A percentile compares a stretch with the other conserved stretches of the same genome.
phyloP scores from a whole-genome alignment of 495 filamentous ascomycete genomes.

The Talaromyces stipitatus region DNA sequence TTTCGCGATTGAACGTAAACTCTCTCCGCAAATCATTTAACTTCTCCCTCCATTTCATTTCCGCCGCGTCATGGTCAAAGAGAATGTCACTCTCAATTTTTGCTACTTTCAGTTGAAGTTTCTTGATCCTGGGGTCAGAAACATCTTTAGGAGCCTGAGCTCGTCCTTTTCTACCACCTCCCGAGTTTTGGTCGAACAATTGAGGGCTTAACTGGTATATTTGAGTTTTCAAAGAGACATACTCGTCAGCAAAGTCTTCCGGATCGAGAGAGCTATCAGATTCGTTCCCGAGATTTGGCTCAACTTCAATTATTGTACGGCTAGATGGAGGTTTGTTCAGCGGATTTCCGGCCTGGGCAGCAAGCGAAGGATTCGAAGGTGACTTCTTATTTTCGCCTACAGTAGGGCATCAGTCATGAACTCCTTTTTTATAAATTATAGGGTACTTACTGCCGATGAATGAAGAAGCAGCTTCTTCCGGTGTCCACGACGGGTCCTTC shows the following conservation, averaged over 20 bases:
- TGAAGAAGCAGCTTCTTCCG: conserved; percentile 28
- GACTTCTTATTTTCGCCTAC: not conserved
- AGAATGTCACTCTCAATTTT: conserved; percentile 77
- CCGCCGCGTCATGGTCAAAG: conserved; percentile 72
- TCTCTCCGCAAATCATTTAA: conserved; percentile 59
- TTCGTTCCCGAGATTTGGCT: conserved; percentile 25
- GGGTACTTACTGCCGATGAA: conserved; percentile 36
- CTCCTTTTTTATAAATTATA: no score
- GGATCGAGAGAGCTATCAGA: conserved; percentile 52
- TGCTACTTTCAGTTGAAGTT: conserved; percentile 61
- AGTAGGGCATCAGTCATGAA: not conserved
- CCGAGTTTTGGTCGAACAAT: conserved; percentile 37
- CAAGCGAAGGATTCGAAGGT: not conserved
- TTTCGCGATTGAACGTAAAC: conserved; percentile 28
- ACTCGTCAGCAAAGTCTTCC: conserved; percentile 68
- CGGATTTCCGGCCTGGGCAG: conserved; percentile 15
- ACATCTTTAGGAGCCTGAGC: conserved; percentile 15
- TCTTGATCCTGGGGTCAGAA: conserved; percentile 46
- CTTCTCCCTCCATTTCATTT: conserved; percentile 62
- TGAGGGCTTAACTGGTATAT: conserved; percentile 70
- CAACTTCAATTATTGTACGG: conserved; percentile 17
- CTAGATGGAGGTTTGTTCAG: conserved; percentile 20
- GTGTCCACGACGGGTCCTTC: conserved; percentile 23
- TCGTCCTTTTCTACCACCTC: conserved; percentile 24
- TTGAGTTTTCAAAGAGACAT: conserved; percentile 60